Base-by-base conservation (phyloP, 306 rosid genomes). In the Argentina anserina region DNA sequence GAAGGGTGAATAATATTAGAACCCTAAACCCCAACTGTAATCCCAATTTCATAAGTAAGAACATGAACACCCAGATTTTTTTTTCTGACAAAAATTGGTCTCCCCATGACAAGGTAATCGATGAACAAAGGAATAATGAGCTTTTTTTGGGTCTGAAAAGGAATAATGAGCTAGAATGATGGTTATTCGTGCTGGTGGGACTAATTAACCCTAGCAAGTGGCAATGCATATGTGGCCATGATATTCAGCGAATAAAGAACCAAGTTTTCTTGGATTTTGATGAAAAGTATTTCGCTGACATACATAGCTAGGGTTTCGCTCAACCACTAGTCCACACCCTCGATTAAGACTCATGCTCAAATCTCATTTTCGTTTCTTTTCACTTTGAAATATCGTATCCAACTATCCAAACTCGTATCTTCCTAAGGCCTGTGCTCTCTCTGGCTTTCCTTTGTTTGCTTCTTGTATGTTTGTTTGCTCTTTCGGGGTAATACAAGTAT, bases 141-240 rank as follows among this genome's bases (percentile, higher is more conserved):
- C n/a, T n/a, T n/a, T n/a, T n/a, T n/a, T n/a, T n/a, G n/a, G n/a
- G n/a, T n/a, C n/a, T n/a, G n/a, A n/a, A n/a, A n/a, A n/a, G n/a
- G n/a, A 45, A 43, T 40, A 25, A 58, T 46, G 61, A 18, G n/a
- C n/a, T n/a, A n/a, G 20, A 36, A 60, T 23, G 41, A 14, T 72
- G 64, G 46, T 56, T 10, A 63, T 17, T 65, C 73, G n/a, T 9
- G 23, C 43, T 37, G 62, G 46, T 65, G 61, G 73, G 77, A 78
- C 69, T 61, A 20, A n/a, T n/a, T n/a, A 20, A 20, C 55, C 49
- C 49, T 50, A 50, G 58, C 28, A n/a, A 20, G 36, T 46, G 43
- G 40, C 25, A 56, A 36, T 20, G 37, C 31, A 11, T 13, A 42
- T 53, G 66, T 34, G 64, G 42, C 46, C 39, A 28, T 17, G 15